Conservation (phyloP, 768 basidiomycete species). For the Kockovaella imperatae region DNA sequence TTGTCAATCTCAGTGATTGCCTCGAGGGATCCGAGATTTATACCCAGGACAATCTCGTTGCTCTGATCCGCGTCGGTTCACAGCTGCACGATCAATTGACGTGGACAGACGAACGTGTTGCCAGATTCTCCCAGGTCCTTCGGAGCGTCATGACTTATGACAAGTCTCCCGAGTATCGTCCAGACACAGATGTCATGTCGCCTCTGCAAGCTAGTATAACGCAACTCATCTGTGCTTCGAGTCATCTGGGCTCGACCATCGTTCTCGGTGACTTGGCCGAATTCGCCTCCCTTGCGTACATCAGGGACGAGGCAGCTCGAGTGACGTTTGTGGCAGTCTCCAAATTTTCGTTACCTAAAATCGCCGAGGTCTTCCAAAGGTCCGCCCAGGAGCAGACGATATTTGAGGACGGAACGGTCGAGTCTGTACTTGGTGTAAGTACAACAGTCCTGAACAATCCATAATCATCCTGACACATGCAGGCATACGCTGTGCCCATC, state of each 20-base stretch:
- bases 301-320: conserved; percentile 53
- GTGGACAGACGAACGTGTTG: conserved; percentile 52
- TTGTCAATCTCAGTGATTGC: conserved; percentile 58
- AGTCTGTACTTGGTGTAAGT: conserved; percentile 68
- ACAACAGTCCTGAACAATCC: background rate
- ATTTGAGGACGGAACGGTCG: conserved; percentile 74
- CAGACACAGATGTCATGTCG: conserved; percentile 71
- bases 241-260: conserved; percentile 59
- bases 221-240: conserved; percentile 61
- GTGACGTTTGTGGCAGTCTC: conserved; percentile 84
- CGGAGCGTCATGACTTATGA: conserved; percentile 70
- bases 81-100: conserved; percentile 55
- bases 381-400: conserved; percentile 52
- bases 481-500: conserved; percentile 80
- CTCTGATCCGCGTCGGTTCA: conserved; percentile 62
- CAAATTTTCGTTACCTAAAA: conserved; percentile 76
- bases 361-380: conserved; percentile 61
- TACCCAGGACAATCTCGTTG: conserved; percentile 79
- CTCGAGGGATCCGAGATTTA: conserved; percentile 47
- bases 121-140: conserved; percentile 61
- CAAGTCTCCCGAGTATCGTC: conserved; percentile 73
- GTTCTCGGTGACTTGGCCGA: conserved; percentile 78
- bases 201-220: conserved; percentile 59
- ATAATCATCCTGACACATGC: background rate
- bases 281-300: conserved; percentile 77